These are phyloP conservation scores for Tillandsia fasciculata DNA, from an alignment of 176 grass and related monocot species.

Conservation along the genomic window DNA sequence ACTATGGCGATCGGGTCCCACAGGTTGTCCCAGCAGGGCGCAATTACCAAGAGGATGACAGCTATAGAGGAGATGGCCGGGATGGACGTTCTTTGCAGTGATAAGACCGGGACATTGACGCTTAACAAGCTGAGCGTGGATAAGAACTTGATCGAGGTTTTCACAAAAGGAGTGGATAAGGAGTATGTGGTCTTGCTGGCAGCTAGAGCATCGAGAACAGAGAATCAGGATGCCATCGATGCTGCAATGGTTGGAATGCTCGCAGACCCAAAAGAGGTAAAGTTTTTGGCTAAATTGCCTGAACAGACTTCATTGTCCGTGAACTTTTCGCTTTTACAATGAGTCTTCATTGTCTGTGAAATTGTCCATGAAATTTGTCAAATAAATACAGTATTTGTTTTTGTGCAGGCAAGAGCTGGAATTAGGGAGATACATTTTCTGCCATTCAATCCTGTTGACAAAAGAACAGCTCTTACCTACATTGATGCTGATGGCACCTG, in stretches of 20 bases:
- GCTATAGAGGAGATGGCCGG: slow-evolving; percentile 94
- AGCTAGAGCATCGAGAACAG: slow-evolving; percentile 62
- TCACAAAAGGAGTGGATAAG: slow-evolving; percentile 27
- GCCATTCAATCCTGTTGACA: slow-evolving; percentile 94
- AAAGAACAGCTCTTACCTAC: slow-evolving; percentile 95
- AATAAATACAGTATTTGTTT: not conserved
- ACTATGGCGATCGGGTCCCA: slow-evolving; percentile 97
- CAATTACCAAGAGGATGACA: slow-evolving; percentile 97
- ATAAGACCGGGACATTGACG: slow-evolving; percentile 94
- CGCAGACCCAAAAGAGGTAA: slow-evolving; percentile 58
- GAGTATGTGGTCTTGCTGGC: slow-evolving; percentile 42
- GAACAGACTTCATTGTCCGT: not conserved
- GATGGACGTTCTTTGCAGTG: slow-evolving; percentile 91
- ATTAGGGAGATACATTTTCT: slow-evolving; percentile 76
- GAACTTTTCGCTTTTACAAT: no score
- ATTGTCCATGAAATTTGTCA: not conserved
- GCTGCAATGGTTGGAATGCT: slow-evolving; percentile 88
- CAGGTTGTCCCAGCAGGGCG: slow-evolving; percentile 52
- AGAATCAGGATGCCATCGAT: slow-evolving; percentile 99
- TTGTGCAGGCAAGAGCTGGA: slow-evolving; percentile 57
- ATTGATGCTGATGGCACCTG: slow-evolving; percentile 28
- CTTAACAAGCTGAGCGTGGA: slow-evolving; percentile 84
- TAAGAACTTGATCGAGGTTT: slow-evolving; percentile 58
- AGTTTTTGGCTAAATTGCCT: not conserved
- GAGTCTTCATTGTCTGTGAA: no score